Percentiles rank a stretch among this genome's conserved stretches.
Conservation (phyloP, 2,329 filamentous ascomycete species). For the Huntiella moniliformis region DNA sequence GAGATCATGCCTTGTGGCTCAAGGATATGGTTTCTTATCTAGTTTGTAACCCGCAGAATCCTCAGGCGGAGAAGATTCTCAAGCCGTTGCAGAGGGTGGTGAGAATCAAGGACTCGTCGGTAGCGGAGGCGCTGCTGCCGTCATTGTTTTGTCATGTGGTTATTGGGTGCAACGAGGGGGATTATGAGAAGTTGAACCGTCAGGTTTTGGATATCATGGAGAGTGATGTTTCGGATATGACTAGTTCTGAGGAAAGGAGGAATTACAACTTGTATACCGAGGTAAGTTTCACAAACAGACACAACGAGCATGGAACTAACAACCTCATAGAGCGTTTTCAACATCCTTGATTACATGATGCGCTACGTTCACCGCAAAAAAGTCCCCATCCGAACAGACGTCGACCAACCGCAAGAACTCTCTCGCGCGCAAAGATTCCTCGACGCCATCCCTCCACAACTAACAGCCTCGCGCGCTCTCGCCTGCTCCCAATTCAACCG, state of each 20-base stretch:
- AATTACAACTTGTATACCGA: conserved; percentile 74
- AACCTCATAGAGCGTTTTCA: conserved; percentile 54
- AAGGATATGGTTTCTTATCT: conserved; percentile 65
- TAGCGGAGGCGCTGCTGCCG: conserved; percentile 74
- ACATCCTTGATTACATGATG: conserved; percentile 77
- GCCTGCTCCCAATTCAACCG: conserved; percentile 86
- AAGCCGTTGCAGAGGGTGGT: conserved; percentile 66
- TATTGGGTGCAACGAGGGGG: conserved; percentile 29
- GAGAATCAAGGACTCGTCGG: conserved; percentile 65
- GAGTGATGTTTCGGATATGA: conserved; percentile 28
- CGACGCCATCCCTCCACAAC: conserved; percentile 49
- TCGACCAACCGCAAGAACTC: conserved; percentile 27
- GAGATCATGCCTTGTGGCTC: conserved; percentile 61
- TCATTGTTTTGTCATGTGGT: conserved; percentile 73
- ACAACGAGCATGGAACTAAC: conserved; percentile 11
- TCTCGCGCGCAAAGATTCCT: conserved; percentile 32
- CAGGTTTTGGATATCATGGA: conserved; percentile 63
- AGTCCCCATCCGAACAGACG: conserved; percentile 21
- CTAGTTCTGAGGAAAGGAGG: conserved; percentile 36
- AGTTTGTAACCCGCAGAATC: conserved; percentile 55
- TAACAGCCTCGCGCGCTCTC: conserved; percentile 66
- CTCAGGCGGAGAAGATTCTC: conserved; percentile 61
- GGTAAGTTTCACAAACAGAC: conserved; percentile 28
- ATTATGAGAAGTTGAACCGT: conserved; percentile 14
- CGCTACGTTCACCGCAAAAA: conserved; percentile 55